Percentiles rank a stretch among this genome's conserved stretches.
Evolutionary conservation across 2,329 filamentous ascomycete species (phyloP).

Genomic region (Neocatenulostroma microsporum): DNA sequence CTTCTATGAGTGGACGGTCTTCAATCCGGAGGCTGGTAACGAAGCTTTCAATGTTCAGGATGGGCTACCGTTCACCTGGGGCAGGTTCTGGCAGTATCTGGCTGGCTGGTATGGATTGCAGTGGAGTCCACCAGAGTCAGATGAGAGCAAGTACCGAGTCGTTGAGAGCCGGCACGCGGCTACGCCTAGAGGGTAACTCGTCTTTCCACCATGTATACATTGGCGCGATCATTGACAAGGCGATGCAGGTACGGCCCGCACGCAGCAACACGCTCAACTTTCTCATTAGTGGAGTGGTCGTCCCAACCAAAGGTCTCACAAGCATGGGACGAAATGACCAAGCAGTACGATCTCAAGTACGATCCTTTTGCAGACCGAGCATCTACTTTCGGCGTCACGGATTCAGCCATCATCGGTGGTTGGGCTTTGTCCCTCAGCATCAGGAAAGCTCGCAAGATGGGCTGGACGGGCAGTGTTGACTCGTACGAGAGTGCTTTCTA

Average conservation of each 20-base stretch:
- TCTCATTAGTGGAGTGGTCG: constrained; percentile 36
- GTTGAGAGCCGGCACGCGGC: no score
- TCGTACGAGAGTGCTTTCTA: constrained; percentile 34
- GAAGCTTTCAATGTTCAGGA: constrained; percentile 43
- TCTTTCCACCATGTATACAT: no score
- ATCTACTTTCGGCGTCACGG: constrained; percentile 15
- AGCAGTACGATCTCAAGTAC: constrained; percentile 9
- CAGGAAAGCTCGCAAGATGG: constrained; percentile 36
- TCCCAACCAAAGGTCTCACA: constrained; percentile 34
- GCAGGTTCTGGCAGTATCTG: constrained; percentile 42
- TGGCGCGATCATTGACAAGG: no score
- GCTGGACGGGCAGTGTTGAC: constrained; percentile 40
- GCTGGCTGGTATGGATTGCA: constrained; percentile 35
- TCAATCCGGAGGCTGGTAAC: constrained; percentile 23
- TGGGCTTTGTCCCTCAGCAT: constrained; percentile 21
- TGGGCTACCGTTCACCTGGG: constrained; percentile 40
- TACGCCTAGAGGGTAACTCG: no score
- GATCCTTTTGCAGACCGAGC: constrained; percentile 28
- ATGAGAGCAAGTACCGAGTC: constrained; percentile 23
- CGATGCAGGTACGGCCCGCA: constrained; percentile 16
- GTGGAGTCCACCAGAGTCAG: constrained; percentile 21
- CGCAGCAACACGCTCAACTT: constrained; percentile 8
- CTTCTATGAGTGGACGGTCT: constrained; percentile 44
- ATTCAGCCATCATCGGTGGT: constrained; percentile 25
- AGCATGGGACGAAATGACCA: constrained; percentile 33